Base-by-base conservation (phyloP, 208 protist genomes). In the Wallacemonas collosoma region DNA sequence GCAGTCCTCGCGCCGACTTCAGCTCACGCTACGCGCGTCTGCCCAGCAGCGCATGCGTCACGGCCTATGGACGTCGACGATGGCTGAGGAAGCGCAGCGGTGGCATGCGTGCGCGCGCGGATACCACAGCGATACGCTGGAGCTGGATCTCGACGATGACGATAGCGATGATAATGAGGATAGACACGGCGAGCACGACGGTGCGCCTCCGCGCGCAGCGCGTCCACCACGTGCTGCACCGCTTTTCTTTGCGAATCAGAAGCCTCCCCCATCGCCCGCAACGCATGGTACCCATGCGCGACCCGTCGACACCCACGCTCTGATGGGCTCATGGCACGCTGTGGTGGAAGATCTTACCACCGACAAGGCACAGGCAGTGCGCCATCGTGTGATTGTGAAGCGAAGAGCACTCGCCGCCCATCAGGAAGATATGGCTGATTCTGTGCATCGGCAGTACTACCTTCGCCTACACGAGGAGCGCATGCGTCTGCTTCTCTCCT, bases 381-480 rank as follows among this genome's bases (percentile, higher is more conserved):
- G 71, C 26, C 72, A 65, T 17, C 60, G 44, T 15, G 36, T 43
- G 14, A 6, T 47, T 15, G 26, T 43, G 8, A 66, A 61, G 39
- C 38, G 61, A 12, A 4, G 48, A 1, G 47, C 71, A 0, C 5
- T 61, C 11, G 5, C 8, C 1, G 53, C 58, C 15, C 36, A 38
- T 4, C 75, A 85, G 58, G 45, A 15, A 2, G 40, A 51, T 1
- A 41, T 87, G 5, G 39, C 48, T 4, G 64, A 79, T 14, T 70
- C 77, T 47, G 40, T 87, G 45, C 62, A 77, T 64, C 50, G 71
- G 26, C 70, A 78, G 12, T 45, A 65, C 11, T 76, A 71, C 70
- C 58, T 82, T 36, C 71, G 70, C 57, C 60, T 67, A 11, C 77
- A 83, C 62, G 72, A 81, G 68, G 75, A 67, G 53, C 82, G 82